A percentile compares a stretch with the other conserved stretches of the same genome.
Conservation (phyloP, 257 asterid genomes). For the Solanum ahanhuiri region DNA sequence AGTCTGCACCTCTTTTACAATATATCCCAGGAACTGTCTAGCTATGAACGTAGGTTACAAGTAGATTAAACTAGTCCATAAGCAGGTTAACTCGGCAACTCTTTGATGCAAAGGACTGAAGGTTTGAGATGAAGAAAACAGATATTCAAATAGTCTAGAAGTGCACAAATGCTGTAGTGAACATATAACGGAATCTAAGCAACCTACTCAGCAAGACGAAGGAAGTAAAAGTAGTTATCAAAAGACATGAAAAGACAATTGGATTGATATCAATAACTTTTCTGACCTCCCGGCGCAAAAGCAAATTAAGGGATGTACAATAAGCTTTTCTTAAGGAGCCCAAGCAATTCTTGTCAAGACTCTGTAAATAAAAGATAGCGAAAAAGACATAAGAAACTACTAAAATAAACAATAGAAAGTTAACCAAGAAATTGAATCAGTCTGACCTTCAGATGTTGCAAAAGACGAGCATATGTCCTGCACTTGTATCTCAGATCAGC, state of each 20-base stretch:
- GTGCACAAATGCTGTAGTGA: neutral
- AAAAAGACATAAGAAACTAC: slow-evolving; percentile 7
- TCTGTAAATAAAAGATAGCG: slow-evolving; percentile 29
- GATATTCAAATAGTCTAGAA: neutral
- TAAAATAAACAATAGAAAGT: slow-evolving; percentile 7
- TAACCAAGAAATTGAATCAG: neutral
- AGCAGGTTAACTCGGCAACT: neutral
- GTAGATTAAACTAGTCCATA: neutral
- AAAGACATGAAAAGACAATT: neutral
- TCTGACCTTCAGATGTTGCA: slow-evolving; percentile 91
- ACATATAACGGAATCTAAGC: neutral
- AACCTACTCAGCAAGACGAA: neutral
- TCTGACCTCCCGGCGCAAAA: slow-evolving; percentile 89
- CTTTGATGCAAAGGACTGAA: neutral
- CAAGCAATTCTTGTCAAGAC: slow-evolving; percentile 82
- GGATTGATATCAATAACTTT: neutral
- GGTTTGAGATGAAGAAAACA: neutral
- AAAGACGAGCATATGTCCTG: slow-evolving; percentile 97
- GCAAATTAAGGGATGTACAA: slow-evolving; percentile 88
- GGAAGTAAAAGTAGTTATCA: neutral
- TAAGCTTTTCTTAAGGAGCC: slow-evolving; percentile 85
- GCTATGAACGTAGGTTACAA: neutral
- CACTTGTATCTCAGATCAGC: slow-evolving; percentile 92
- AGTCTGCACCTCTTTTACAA: neutral
- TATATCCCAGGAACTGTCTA: neutral